Evolutionary conservation across 345 rosid genomes (phyloP), one percentile per base, ranked within the genome.

Genomic region (Citrus cavaleriei): DNA sequence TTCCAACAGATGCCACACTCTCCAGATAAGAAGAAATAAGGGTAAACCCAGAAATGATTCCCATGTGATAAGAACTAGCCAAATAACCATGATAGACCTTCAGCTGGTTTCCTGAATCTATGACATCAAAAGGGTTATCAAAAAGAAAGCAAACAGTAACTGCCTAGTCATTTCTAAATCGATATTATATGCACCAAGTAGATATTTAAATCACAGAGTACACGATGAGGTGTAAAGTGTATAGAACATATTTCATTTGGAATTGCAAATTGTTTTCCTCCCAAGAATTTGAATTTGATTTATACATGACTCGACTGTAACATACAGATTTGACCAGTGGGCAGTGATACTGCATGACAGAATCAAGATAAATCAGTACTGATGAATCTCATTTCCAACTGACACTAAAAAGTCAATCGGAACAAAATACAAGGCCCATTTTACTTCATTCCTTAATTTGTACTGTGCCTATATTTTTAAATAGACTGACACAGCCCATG

Each of bases 31-130:
- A 89, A 10, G 94, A 87, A 77, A 93, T 88, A 86, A 93, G 82
- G 74, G 88, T 77, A 68, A 92, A 90, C 37, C 99, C 98, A 73
- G 98, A 91, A 63, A 95, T 81, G 79, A 95, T 95, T 42, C 95
- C 99, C 58, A 82, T 81, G 68, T 95, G 99, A 81, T 95, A 95
- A 57, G 97, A 85, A 87, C 97, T 93, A 70, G 95, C 98, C 88
- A 95, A 85, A 81, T 87, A 91, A 85, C 90, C 92, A 83, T 92
- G 99, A 84, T 85, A 84, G 80, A 91, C 91, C 78, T 70, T 89
- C 87, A 88, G 64, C 75, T 37, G 79, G 74, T 82, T 71, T 76
- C 83, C 80, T 38, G 87, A 73, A 63, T 81, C 98, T 94, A 84
- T 66, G 80, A 32, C 30, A 77, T 68, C 66, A 67, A 74, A 19